Conservation (phyloP, 345 rosid species). For the Streptanthus diversifolius region DNA sequence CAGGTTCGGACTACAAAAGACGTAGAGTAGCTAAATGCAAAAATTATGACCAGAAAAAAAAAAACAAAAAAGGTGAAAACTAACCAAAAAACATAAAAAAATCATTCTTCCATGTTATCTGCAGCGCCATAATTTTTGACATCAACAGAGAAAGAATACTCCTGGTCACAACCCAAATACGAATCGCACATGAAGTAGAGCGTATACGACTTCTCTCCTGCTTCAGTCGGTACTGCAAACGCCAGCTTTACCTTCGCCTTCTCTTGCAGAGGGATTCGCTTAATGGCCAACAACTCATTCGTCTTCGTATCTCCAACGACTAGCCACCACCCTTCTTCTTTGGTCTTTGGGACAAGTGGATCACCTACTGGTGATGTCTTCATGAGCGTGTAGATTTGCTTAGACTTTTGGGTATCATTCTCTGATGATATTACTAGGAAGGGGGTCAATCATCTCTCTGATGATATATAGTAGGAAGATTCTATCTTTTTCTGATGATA, state of each 20-base stretch:
- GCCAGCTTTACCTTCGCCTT: constrained; percentile 69
- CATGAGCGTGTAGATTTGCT: constrained; percentile 7
- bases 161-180: constrained; percentile 82
- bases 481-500: constrained; percentile 29
- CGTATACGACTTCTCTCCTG: constrained; percentile 54
- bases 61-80: too few relatives aligned
- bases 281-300: constrained; percentile 71
- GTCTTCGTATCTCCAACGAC: constrained; percentile 76
- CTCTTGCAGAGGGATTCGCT: constrained; percentile 67
- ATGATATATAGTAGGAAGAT: constrained; percentile 17
- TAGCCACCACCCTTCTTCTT: constrained; percentile 98
- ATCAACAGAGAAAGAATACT: constrained; percentile 56
- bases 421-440: constrained; percentile 25
- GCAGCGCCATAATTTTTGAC: constrained; percentile 33
- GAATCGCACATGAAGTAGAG: constrained; percentile 86
- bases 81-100: neutral
- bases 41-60: too few relatives aligned
- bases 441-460: constrained; percentile 17
- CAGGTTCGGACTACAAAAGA: too few relatives aligned
- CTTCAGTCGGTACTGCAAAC: constrained; percentile 59
- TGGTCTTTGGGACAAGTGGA: constrained; percentile 44
- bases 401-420: constrained; percentile 13
- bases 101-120: constrained; percentile 29
- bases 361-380: constrained; percentile 30
- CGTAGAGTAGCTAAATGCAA: too few relatives aligned